Base-by-base conservation (phyloP, 768 basidiomycete genomes). In the Tylopilus intermedius region DNA sequence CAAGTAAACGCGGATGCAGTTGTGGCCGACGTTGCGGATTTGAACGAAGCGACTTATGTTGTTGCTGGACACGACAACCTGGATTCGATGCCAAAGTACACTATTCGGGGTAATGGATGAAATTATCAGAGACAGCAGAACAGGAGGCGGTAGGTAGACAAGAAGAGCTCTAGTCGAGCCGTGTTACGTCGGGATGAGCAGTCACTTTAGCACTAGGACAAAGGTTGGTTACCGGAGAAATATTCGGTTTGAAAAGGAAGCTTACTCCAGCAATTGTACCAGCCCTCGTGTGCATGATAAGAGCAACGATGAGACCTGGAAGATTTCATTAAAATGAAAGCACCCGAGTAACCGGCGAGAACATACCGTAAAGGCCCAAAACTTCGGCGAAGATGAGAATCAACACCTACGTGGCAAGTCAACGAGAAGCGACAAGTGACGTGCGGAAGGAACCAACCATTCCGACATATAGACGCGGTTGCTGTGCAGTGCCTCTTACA, bases 351-450 rank as follows among this genome's bases (percentile, higher is more conserved):
- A 21, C 27, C 8, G 26, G 39, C 4, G 13, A 30, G 15, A 47
- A 47, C 72, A 24, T 56, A 78, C 91, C 94, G 69, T 94, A 95
- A 30, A 94, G 82, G 75, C 92, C 92, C 76, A 94, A 72, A 3
- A 95, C 90, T 79, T 93, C 90, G 27, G 90, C 89, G 69, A 92
- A 96, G 81, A 97, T 99, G 75, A 99, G 90, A 71, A 99, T 98
- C 55, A 97, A 79, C 60, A 96, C 95, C 92, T 89, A 52, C 4
- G 40, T 24, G 18, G 48, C 30, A 21, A 33, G 53, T 61, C 39
- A 53, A 38, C 18, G 43, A 24, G 24, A 32, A 45, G 26, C 35
- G 33, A 39, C 21, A n/a, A 52, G n/a, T 8, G 35, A 48, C 4
- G 5, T 22, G 32, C 11, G 41, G 2, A 44, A 29, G 46, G 26